These are phyloP conservation scores for Erigeron canadensis DNA, from an alignment of 129 eudicot species.

Conservation along the genomic window DNA sequence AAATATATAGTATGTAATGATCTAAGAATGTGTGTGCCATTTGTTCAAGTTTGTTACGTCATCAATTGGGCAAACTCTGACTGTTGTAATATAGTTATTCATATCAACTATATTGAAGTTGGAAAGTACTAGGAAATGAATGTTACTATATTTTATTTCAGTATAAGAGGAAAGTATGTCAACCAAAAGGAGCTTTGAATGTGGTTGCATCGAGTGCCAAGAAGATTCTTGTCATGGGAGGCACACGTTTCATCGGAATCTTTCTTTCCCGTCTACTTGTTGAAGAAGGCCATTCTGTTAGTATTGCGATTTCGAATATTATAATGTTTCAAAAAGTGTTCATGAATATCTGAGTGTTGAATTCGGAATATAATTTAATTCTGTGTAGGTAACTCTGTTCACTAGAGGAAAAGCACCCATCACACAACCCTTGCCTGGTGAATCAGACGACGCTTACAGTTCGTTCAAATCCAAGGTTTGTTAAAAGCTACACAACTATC, in stretches of 20 bases:
- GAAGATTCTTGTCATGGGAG: conserved; percentile 97
- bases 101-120: conserved; percentile 9
- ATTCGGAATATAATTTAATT: not conserved
- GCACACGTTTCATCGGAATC: conserved; percentile 93
- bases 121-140: not conserved
- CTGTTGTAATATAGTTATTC: conserved; percentile 1
- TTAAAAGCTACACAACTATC: not conserved
- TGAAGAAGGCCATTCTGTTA: conserved; percentile 97
- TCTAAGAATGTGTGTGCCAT: conserved; percentile 4
- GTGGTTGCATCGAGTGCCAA: conserved; percentile 80
- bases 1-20: not conserved
- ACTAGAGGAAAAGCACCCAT: conserved; percentile 98
- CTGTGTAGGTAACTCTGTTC: conserved; percentile 77
- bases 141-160: conserved; percentile 35
- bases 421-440: conserved; percentile 85
- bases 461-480: conserved; percentile 83
- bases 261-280: conserved; percentile 93
- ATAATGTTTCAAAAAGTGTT: not conserved
- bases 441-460: conserved; percentile 70
- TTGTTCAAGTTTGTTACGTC: conserved; percentile 3
- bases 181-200: conserved; percentile 73
- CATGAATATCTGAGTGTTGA: not conserved
- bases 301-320: not conserved
- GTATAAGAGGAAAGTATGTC: conserved; percentile 83
- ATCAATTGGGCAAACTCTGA: too few relatives aligned